Percentiles rank a stretch among this genome's conserved stretches.
These are phyloP conservation scores for Madurella fahalii DNA, from an alignment of 2,329 filamentous ascomycete genomes.

Conservation along the genomic window DNA sequence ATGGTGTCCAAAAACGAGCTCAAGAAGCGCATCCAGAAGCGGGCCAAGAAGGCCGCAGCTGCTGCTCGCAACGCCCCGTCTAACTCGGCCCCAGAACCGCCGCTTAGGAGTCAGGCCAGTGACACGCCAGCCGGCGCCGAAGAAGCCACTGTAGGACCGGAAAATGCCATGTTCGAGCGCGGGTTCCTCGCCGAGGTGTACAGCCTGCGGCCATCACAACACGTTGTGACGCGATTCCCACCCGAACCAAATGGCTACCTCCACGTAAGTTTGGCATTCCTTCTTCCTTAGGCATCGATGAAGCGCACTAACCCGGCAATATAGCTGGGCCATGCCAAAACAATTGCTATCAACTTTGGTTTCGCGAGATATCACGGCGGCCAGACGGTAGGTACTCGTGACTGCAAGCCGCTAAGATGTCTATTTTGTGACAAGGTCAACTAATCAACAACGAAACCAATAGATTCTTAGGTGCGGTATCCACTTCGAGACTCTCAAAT, in stretches of 20 bases:
- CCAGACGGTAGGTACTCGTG: conserved; percentile 36
- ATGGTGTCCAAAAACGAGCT: conserved; percentile 60
- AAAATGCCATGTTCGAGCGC: conserved; percentile 66
- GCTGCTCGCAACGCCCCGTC: too few species aligned
- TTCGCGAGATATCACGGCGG: conserved; percentile 86
- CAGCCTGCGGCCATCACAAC: conserved; percentile 58
- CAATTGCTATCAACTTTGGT: conserved; percentile 93
- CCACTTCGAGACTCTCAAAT: neutral
- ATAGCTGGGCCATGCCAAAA: conserved; percentile 81
- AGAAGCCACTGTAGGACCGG: conserved; percentile 34
- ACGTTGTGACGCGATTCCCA: conserved; percentile 68
- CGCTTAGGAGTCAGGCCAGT: too few species aligned
- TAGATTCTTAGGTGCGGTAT: conserved; percentile 30
- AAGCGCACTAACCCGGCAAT: neutral
- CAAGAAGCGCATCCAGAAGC: conserved; percentile 55
- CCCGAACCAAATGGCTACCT: conserved; percentile 92
- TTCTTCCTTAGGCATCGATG: too few species aligned
- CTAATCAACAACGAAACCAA: conserved; percentile 5
- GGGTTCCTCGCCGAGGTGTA: conserved; percentile 71
- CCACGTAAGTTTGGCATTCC: conserved; percentile 40
- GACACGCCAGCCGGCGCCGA: too few species aligned
- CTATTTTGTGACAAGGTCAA: too few species aligned
- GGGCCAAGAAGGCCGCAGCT: conserved; percentile 53
- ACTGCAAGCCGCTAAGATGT: too few species aligned
- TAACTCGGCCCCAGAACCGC: too few species aligned